Conservation (phyloP, 257 asterid genomes). For the Scutellaria minor region DNA sequence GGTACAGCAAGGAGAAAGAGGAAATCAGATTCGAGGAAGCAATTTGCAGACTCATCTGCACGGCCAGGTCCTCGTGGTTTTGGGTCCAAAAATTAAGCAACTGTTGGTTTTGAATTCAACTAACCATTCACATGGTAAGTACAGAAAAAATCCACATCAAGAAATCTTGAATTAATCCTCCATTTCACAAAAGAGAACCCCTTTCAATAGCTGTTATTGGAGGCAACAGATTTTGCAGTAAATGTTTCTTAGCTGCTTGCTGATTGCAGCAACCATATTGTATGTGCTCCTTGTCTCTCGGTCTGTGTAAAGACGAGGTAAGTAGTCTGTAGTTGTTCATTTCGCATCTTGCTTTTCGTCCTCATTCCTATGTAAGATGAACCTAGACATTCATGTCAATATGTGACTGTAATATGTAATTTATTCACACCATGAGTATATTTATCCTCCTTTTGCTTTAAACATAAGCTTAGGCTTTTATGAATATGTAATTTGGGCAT, state of each 20-base stretch:
- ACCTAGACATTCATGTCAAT: not conserved
- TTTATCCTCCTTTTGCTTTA: too few species aligned
- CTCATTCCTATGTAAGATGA: not conserved
- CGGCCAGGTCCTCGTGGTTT: constrained; percentile 85
- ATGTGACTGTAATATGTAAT: too few species aligned
- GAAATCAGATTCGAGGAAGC: constrained; percentile 69
- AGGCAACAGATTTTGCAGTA: constrained; percentile 13
- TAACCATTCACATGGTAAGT: not conserved
- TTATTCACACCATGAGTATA: too few species aligned
- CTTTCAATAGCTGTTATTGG: constrained; percentile 14
- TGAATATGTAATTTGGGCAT: too few species aligned
- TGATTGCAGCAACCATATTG: not conserved
- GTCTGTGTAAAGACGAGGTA: constrained; percentile 13
- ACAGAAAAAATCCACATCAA: constrained; percentile 13
- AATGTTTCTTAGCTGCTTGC: not conserved
- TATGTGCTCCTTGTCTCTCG: not conserved
- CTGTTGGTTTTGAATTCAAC: constrained; percentile 14
- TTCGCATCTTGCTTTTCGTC: not conserved
- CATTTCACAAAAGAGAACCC: not conserved
- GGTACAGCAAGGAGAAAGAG: constrained; percentile 92
- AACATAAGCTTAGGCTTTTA: too few species aligned
- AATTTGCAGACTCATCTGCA: constrained; percentile 70
- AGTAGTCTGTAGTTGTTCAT: not conserved
- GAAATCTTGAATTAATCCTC: not conserved
- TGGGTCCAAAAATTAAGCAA: constrained; percentile 61